phyloP scores from a whole-genome alignment of 352 stramenopile species.

The Phytophthora pseudosyringae region DNA sequence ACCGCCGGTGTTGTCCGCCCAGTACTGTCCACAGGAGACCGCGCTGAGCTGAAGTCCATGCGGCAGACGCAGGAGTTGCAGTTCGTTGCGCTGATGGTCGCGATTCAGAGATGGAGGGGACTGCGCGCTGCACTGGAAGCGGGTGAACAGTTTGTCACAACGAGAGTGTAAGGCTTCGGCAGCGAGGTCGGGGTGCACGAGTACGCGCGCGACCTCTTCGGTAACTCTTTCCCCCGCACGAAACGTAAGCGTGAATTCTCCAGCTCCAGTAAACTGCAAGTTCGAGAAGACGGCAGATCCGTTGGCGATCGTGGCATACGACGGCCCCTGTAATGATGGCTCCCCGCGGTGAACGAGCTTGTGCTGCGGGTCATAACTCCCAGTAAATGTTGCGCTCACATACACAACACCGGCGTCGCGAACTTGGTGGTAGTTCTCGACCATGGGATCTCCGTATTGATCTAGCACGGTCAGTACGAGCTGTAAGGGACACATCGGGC shows the following conservation, averaged over 20 bases:
- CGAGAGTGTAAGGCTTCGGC: slow-evolving; percentile 26
- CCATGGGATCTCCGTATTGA: slow-evolving; percentile 61
- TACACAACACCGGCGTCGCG: slow-evolving; percentile 19
- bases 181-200: slow-evolving; percentile 43
- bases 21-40: slow-evolving; percentile 46
- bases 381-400: slow-evolving; percentile 22
- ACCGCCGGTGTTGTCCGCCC: slow-evolving; percentile 40
- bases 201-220: slow-evolving; percentile 50
- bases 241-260: slow-evolving; percentile 54
- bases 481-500: slow-evolving; percentile 48
- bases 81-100: slow-evolving; percentile 3
- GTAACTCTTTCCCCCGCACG: slow-evolving; percentile 19
- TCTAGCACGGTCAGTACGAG: slow-evolving; percentile 53
- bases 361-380: not conserved
- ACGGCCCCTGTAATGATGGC: slow-evolving; percentile 26
- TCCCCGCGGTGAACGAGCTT: slow-evolving; percentile 1
- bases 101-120: not conserved
- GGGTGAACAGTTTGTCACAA: slow-evolving; percentile 44
- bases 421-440: slow-evolving; percentile 7
- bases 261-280: slow-evolving; percentile 47
- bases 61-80: slow-evolving; percentile 37
- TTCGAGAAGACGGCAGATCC: slow-evolving; percentile 44
- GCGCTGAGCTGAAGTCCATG: slow-evolving; percentile 28
- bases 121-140: slow-evolving; percentile 35
- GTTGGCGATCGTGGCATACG: slow-evolving; percentile 38